phyloP scores from a whole-genome alignment of 306 rosid species.

The Cercis canadensis region DNA sequence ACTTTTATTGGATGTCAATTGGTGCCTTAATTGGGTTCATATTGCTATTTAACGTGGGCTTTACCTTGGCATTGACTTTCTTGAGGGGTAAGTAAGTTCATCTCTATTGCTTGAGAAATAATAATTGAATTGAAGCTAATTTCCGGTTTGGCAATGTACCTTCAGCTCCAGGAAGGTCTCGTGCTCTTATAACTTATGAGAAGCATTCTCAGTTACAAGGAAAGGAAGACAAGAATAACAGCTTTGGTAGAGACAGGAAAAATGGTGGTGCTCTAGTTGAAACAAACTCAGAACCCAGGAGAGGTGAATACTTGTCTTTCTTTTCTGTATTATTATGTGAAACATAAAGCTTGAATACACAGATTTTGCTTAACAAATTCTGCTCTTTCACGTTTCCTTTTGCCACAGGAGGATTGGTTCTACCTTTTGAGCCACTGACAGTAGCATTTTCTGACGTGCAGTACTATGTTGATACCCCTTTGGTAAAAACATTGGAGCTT shows the following conservation, averaged over 20 bases:
- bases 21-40: slow-evolving; percentile 59
- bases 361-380: neutral
- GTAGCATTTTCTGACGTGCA: slow-evolving; percentile 45
- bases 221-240: slow-evolving; percentile 31
- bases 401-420: slow-evolving; percentile 45
- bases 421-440: slow-evolving; percentile 51
- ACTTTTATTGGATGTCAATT: slow-evolving; percentile 60
- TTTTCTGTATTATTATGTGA: neutral
- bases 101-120: neutral
- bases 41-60: slow-evolving; percentile 53
- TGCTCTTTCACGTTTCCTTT: neutral
- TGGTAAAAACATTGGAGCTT: slow-evolving; percentile 32
- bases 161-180: slow-evolving; percentile 60
- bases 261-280: slow-evolving; percentile 9
- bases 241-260: slow-evolving; percentile 28
- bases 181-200: slow-evolving; percentile 46
- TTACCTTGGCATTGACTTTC: slow-evolving; percentile 51
- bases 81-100: slow-evolving; percentile 38
- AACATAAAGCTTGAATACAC: no score
- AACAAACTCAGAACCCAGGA: slow-evolving; percentile 25
- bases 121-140: slow-evolving; percentile 10
- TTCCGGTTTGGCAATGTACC: slow-evolving; percentile 25
- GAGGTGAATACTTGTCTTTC: slow-evolving; percentile 23
- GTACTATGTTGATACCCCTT: slow-evolving; percentile 47
- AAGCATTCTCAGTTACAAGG: slow-evolving; percentile 44